Percentiles rank a stretch among this genome's conserved stretches.
Evolutionary conservation across 208 protist species (phyloP).

Genomic region (Novymonas esmeraldas): DNA sequence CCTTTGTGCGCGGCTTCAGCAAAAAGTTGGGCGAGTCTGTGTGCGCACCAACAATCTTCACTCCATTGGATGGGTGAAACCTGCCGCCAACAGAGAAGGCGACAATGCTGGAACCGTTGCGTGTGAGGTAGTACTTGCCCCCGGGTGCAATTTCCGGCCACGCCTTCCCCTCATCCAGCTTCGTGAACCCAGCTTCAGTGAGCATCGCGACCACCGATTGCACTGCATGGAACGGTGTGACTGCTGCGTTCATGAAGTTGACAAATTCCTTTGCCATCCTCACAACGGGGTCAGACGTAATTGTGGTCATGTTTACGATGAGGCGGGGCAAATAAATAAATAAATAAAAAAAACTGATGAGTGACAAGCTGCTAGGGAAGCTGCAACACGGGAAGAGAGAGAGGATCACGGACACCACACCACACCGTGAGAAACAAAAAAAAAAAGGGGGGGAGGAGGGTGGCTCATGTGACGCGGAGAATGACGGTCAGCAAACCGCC

Average conservation of each 20-base stretch:
- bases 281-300: conserved; percentile 30
- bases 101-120: conserved; percentile 96
- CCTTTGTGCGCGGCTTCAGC: conserved; percentile 75
- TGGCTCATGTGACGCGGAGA: no score
- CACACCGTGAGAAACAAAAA: not conserved
- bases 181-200: conserved; percentile 46
- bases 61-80: conserved; percentile 79
- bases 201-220: conserved; percentile 53
- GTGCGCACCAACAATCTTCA: conserved; percentile 97
- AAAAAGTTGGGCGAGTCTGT: conserved; percentile 96
- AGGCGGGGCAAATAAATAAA: not conserved
- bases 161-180: conserved; percentile 58
- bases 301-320: conserved; percentile 13
- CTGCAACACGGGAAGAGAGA: not conserved
- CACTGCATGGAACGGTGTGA: conserved; percentile 86
- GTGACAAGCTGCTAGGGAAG: not conserved
- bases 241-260: conserved; percentile 63
- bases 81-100: conserved; percentile 96
- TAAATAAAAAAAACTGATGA: not conserved
- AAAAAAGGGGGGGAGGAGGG: no score
- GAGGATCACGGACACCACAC: not conserved
- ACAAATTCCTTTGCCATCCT: conserved; percentile 62
- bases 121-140: conserved; percentile 97
- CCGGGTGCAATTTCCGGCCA: conserved; percentile 71
- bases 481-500: no score